phyloP scores from a whole-genome alignment of 163 green algal species.

The Scenedesmus sp. region DNA sequence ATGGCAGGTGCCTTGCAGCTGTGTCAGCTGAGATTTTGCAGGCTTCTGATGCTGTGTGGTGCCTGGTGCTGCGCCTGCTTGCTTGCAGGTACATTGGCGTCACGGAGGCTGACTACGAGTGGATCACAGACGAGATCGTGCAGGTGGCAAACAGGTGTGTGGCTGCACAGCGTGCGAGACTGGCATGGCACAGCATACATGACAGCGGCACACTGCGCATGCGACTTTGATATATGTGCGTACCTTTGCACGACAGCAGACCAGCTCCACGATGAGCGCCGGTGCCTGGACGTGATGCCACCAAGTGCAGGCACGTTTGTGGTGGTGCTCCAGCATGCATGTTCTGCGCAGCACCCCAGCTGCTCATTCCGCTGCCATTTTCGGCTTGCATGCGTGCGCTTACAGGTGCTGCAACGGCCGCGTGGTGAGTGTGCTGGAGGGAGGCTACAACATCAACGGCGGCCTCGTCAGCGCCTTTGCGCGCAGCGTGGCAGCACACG shows the following conservation, averaged over 20 bases:
- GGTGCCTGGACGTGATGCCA: too few relatives aligned
- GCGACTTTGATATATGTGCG: too few relatives aligned
- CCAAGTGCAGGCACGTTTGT: background rate
- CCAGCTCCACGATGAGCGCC: too few relatives aligned
- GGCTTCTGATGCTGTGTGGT: background rate
- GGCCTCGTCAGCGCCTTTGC: slow-evolving; percentile 77
- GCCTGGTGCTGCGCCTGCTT: background rate
- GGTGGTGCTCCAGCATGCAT: background rate
- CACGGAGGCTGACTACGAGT: slow-evolving; percentile 93
- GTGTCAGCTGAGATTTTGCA: background rate
- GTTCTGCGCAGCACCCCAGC: too few relatives aligned
- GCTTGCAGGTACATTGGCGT: slow-evolving; percentile 73
- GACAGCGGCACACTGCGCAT: background rate
- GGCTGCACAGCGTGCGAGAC: background rate
- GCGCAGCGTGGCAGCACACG: slow-evolving; percentile 89
- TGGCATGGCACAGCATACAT: background rate
- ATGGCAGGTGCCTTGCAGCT: too few relatives aligned
- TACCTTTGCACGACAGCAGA: too few relatives aligned
- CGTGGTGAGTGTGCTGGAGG: slow-evolving; percentile 92
- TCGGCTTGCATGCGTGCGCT: background rate
- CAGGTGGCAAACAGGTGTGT: slow-evolving; percentile 68
- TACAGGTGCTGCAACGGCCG: slow-evolving; percentile 83
- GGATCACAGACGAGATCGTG: slow-evolving; percentile 92
- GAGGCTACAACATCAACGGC: slow-evolving; percentile 94
- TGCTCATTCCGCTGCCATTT: background rate